These are phyloP conservation scores for Polyplosphaeria fusca DNA, from an alignment of 495 filamentous ascomycete genomes.

Conservation along the genomic window DNA sequence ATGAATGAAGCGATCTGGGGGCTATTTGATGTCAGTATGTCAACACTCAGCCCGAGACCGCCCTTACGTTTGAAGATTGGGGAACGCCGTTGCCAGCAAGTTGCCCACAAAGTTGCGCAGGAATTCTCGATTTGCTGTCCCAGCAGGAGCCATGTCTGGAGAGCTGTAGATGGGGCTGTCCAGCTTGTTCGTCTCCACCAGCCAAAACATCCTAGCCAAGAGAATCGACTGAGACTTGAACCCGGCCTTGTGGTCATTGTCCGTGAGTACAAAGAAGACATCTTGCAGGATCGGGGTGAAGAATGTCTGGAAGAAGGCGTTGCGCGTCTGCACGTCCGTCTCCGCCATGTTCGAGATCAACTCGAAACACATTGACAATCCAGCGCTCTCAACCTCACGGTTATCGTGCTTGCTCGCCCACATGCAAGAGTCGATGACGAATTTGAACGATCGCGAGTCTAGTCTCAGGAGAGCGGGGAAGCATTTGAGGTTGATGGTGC, in stretches of 20 bases:
- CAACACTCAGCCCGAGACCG: no score
- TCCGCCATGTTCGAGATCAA: constrained; percentile 97
- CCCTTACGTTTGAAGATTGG: constrained; percentile 84
- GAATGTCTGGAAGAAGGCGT: constrained; percentile 95
- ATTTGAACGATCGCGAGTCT: constrained; percentile 94
- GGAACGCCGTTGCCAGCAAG: constrained; percentile 86
- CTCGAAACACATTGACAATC: constrained; percentile 98
- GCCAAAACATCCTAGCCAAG: constrained; percentile 92
- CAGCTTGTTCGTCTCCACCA: constrained; percentile 81
- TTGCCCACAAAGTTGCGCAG: constrained; percentile 78
- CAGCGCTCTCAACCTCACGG: constrained; percentile 92
- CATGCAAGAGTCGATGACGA: constrained; percentile 98
- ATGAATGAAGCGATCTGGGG: constrained; percentile 86
- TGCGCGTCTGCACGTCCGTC: constrained; percentile 78
- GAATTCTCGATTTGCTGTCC: constrained; percentile 87
- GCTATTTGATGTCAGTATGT: constrained; percentile 47
- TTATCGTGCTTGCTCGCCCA: constrained; percentile 99
- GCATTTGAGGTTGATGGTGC: constrained; percentile 93
- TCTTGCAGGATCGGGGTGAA: constrained; percentile 94
- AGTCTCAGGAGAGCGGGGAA: constrained; percentile 91
- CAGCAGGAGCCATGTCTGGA: constrained; percentile 72
- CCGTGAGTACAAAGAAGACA: constrained; percentile 96
- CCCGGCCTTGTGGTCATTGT: constrained; percentile 96
- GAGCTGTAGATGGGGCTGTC: constrained; percentile 78
- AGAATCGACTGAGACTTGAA: constrained; percentile 97